A percentile compares a stretch with the other conserved stretches of the same genome.
These are phyloP conservation scores for Apiospora phragmitis DNA, from an alignment of 2,329 filamentous ascomycete genomes.

Conservation along the genomic window DNA sequence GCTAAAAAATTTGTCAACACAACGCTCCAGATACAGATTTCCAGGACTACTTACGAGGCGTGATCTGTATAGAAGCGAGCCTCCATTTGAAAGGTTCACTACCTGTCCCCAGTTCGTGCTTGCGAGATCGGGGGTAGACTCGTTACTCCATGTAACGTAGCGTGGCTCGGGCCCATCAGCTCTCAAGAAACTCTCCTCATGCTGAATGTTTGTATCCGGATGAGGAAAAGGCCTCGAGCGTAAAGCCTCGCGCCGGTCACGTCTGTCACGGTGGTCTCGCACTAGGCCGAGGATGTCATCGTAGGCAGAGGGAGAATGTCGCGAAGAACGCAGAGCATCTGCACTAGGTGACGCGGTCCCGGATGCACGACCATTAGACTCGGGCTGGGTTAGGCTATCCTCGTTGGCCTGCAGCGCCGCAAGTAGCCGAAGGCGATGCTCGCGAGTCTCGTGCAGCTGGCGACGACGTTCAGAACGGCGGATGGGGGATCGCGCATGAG, in stretches of 20 bases:
- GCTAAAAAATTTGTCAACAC: background rate
- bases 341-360: background rate
- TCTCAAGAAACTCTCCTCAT: conserved; percentile 10
- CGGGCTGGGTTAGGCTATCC: background rate
- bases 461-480: conserved; percentile 35
- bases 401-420: conserved; percentile 22
- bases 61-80: background rate
- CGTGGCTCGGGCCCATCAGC: conserved; percentile 6
- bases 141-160: conserved; percentile 6
- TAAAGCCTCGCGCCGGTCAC: background rate
- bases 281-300: conserved; percentile 1
- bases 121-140: conserved; percentile 3
- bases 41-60: background rate
- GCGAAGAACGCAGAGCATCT: background rate
- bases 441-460: conserved; percentile 30
- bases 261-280: conserved; percentile 3
- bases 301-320: background rate
- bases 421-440: conserved; percentile 31
- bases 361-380: background rate
- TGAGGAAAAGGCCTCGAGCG: background rate
- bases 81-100: background rate
- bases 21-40: background rate
- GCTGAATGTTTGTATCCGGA: background rate
- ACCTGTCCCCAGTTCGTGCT: background rate
- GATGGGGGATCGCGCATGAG: conserved; percentile 40